Percentiles rank a stretch among this genome's conserved stretches.
Conservation (phyloP, 192 early-diverging fungal species). For the Nowakowskiella sp. region DNA sequence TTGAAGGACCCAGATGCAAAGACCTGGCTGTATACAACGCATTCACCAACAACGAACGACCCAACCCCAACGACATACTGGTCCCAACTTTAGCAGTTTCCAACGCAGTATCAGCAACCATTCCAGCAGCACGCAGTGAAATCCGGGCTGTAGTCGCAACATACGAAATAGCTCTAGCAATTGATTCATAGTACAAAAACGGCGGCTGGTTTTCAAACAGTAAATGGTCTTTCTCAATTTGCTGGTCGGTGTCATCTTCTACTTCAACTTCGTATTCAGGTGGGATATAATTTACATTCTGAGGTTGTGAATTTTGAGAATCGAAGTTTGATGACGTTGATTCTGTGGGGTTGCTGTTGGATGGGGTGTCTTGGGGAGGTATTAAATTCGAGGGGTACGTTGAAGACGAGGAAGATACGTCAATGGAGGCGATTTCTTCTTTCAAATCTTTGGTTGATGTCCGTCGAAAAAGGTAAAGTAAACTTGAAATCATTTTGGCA, state of each 20-base stretch:
- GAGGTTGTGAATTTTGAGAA: too few relatives aligned
- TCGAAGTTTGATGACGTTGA: too few relatives aligned
- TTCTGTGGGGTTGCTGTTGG: too few relatives aligned
- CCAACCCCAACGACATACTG: not conserved
- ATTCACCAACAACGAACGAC: not conserved
- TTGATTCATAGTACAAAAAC: conserved; percentile 9
- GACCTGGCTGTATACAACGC: conserved; percentile 1
- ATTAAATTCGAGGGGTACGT: too few relatives aligned
- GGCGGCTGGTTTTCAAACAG: not conserved
- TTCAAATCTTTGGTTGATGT: too few relatives aligned
- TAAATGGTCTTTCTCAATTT: not conserved
- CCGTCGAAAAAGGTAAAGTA: too few relatives aligned
- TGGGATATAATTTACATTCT: too few relatives aligned
- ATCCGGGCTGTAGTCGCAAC: not conserved
- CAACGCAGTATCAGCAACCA: not conserved
- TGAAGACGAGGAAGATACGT: too few relatives aligned
- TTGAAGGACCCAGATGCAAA: conserved; percentile 1
- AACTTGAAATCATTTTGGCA: too few relatives aligned
- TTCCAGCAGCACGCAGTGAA: not conserved
- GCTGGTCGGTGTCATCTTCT: not conserved
- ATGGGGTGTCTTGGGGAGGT: too few relatives aligned
- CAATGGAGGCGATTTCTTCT: too few relatives aligned
- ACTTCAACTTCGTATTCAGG: not conserved
- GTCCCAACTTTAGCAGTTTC: conserved; percentile 1
- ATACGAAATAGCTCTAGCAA: conserved; percentile 1